Base-by-base conservation (phyloP, 805 yeast species). In the Teunomyces kruisii region DNA sequence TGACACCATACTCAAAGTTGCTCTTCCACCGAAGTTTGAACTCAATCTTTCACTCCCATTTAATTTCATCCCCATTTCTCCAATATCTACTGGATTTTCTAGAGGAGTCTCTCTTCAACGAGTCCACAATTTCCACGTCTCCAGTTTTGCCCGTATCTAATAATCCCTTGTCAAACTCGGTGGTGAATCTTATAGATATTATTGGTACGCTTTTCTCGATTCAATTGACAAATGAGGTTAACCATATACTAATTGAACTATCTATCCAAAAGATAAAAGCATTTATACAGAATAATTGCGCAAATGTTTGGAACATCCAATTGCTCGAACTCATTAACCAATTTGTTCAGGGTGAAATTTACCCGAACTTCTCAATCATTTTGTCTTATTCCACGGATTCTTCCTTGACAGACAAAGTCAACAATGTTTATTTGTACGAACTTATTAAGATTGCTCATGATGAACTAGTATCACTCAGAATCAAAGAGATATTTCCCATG, bases 401-500 rank as follows among this genome's bases (percentile, higher is more conserved):
- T 2, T 42, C 49, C 9, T 27, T 44, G 10, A 16, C 48, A 7
- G 52, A 46, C 15, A 28, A 44, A 4, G 27, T 30, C 19, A 45
- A 48, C 32, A 47, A 51, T 9, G 29, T 41, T 2, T 56, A 58
- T 39, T 47, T 62, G 14, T 48, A 52, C 35, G 65, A 70, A 32
- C 54, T 72, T 30, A 59, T 62, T 10, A 61, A 62, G 36, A 68
- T 70, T 22, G 70, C 72, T 1, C 68, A 67, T 32, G 68, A 68
- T 32, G 72, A 69, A 42, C 52, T 72, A 28, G 65, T 72, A 3
- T 54, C 70, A n/a, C 62, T 83, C 32, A 66, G 94, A 46, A 78
- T 75, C 1, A 49, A 56, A 0, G 89, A 87, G 54, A 75, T 84
- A 7, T 84, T 74, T 55, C 79, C 78, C 24, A 75, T 88, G 19